phyloP scores from a whole-genome alignment of 257 asterid species.

The Solanum bulbocastanum region DNA sequence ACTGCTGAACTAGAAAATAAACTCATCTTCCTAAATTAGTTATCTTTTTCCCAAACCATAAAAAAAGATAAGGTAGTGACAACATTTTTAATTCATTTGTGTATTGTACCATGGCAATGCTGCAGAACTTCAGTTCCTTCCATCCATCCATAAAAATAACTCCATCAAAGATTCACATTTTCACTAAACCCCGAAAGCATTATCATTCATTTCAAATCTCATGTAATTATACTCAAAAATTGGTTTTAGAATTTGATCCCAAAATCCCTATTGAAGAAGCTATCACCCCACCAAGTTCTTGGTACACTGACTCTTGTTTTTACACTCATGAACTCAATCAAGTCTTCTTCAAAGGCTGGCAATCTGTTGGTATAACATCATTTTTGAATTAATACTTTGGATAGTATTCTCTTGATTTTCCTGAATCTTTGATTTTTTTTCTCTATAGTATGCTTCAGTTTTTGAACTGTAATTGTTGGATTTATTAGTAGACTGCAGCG shows the following conservation, averaged over 20 bases:
- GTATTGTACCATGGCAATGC: neutral
- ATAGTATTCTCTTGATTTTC: neutral
- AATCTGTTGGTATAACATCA: slow-evolving; percentile 23
- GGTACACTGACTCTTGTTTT: slow-evolving; percentile 69
- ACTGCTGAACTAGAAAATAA: too few species aligned
- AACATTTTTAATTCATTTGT: too few species aligned
- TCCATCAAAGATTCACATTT: neutral
- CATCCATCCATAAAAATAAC: neutral
- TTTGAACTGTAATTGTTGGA: neutral
- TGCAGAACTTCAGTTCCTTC: neutral
- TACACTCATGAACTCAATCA: slow-evolving; percentile 47
- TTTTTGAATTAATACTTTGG: neutral
- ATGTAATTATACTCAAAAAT: neutral
- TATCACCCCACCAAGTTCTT: slow-evolving; percentile 63
- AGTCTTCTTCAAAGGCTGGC: slow-evolving; percentile 71
- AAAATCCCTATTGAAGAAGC: slow-evolving; percentile 62
- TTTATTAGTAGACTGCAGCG: neutral
- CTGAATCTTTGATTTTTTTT: neutral
- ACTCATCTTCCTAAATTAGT: too few species aligned
- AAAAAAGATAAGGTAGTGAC: too few species aligned
- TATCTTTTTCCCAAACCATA: too few species aligned
- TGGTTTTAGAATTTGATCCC: slow-evolving; percentile 53
- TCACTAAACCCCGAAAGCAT: neutral
- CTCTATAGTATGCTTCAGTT: too few species aligned
- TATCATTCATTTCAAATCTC: neutral